These are phyloP conservation scores for Geotrichum bryndzae DNA, from an alignment of 1,139 yeast genomes.

Conservation along the genomic window DNA sequence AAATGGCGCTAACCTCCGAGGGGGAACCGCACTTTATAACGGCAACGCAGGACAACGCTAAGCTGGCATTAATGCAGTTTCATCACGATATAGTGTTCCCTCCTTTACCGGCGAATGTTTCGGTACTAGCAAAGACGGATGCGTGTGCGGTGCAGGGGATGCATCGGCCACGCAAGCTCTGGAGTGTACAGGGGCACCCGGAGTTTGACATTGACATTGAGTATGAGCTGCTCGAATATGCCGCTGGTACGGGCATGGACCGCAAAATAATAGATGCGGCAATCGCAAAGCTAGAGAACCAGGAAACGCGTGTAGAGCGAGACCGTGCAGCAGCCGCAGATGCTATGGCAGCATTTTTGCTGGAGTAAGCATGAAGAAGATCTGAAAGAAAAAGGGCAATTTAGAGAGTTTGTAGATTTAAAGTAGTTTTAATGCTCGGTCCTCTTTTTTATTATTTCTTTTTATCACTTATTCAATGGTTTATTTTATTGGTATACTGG, in stretches of 20 bases:
- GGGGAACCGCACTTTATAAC: constrained; percentile 36
- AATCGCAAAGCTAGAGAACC: constrained; percentile 17
- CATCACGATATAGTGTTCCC: constrained; percentile 66
- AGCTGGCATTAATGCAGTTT: constrained; percentile 45
- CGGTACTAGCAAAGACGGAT: constrained; percentile 40
- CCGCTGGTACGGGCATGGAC: constrained; percentile 20
- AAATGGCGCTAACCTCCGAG: constrained; percentile 43
- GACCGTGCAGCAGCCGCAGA: constrained; percentile 31
- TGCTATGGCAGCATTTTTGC: constrained; percentile 33
- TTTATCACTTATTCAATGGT: background rate
- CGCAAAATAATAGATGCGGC: constrained; percentile 24
- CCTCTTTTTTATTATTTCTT: background rate
- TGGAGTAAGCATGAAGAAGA: constrained; percentile 3
- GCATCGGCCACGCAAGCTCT: constrained; percentile 42
- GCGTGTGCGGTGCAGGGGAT: constrained; percentile 61
- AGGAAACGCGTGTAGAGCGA: constrained; percentile 18
- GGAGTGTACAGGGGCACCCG: constrained; percentile 88
- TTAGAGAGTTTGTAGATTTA: background rate
- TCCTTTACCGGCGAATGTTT: constrained; percentile 39
- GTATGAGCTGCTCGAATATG: constrained; percentile 26
- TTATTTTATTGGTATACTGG: too few relatives aligned
- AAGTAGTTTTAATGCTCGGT: background rate
- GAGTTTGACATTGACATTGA: constrained; percentile 52
- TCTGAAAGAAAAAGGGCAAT: too few relatives aligned
- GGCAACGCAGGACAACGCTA: background rate